Conservation (phyloP, 495 filamentous ascomycete genomes). For the Geopyxis carbonaria region DNA sequence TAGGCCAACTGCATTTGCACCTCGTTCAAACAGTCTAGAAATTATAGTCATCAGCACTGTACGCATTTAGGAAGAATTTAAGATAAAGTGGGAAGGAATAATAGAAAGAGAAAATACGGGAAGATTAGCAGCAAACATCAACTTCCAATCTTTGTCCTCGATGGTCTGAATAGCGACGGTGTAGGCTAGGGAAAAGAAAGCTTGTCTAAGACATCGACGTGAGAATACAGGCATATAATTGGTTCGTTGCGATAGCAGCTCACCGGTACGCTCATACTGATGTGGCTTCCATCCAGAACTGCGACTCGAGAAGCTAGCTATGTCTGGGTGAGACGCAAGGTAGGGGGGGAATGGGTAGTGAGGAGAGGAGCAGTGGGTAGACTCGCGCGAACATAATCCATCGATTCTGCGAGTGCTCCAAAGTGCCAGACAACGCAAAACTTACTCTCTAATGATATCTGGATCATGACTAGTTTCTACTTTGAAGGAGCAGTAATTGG, state of each 20-base stretch:
- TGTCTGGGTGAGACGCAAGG: constrained; percentile 19
- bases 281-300: constrained; percentile 7
- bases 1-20: constrained; percentile 64
- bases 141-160: constrained; percentile 6
- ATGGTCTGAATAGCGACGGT: constrained; percentile 4
- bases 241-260: constrained; percentile 21
- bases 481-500: constrained; percentile 94
- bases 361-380: constrained; percentile 31
- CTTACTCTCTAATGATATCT: constrained; percentile 99
- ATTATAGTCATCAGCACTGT: too few relatives aligned
- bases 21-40: constrained; percentile 79
- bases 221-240: constrained; percentile 24
- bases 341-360: constrained; percentile 17
- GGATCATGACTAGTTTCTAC: constrained; percentile 88
- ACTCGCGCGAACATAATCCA: constrained; percentile 24
- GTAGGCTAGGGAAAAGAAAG: constrained; percentile 19
- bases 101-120: constrained; percentile 28
- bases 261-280: constrained; percentile 23
- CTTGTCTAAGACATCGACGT: constrained; percentile 24
- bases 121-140: constrained; percentile 12
- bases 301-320: constrained; percentile 5
- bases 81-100: constrained; percentile 12
- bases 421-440: constrained; percentile 34
- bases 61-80: constrained; percentile 38
- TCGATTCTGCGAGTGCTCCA: constrained; percentile 15